Evolutionary conservation across 805 yeast species (phyloP).

Genomic region (Ogataea ramenticola): DNA sequence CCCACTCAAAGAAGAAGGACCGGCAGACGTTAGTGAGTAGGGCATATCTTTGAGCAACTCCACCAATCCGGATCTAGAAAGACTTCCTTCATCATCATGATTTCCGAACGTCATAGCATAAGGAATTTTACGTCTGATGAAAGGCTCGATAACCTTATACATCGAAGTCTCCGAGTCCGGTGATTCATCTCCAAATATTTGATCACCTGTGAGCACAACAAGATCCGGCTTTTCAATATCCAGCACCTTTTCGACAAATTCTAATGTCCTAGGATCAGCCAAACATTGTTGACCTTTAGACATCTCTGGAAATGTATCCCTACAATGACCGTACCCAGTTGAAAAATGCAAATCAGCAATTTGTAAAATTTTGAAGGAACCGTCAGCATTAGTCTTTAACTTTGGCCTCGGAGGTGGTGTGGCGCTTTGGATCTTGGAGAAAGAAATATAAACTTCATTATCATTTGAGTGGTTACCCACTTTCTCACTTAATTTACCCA

Average conservation of each 20-base stretch:
- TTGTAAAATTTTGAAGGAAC: conserved; percentile 72
- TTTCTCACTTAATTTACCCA: conserved; percentile 2
- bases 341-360: conserved; percentile 88
- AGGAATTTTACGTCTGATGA: conserved; percentile 63
- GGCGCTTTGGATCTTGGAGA: conserved; percentile 27
- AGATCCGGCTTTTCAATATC: conserved; percentile 78
- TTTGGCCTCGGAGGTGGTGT: conserved; percentile 7
- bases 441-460: conserved; percentile 25
- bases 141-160: conserved; percentile 69
- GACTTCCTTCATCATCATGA: conserved; percentile 85
- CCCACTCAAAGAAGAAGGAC: conserved; percentile 69
- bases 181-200: conserved; percentile 70
- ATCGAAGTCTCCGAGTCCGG: conserved; percentile 80
- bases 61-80: conserved; percentile 57
- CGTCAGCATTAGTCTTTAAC: conserved; percentile 28
- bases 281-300: conserved; percentile 43
- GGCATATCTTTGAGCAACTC: conserved; percentile 53
- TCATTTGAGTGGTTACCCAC: conserved; percentile 5
- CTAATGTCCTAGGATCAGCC: conserved; percentile 70
- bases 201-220: conserved; percentile 88
- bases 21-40: conserved; percentile 50
- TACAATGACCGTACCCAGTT: conserved; percentile 75
- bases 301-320: conserved; percentile 55
- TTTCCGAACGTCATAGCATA: conserved; percentile 86
- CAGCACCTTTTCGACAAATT: conserved; percentile 54